Evolutionary conservation across 768 basidiomycete genomes (phyloP).

Genomic region (Neoboletus subvelutipes): DNA sequence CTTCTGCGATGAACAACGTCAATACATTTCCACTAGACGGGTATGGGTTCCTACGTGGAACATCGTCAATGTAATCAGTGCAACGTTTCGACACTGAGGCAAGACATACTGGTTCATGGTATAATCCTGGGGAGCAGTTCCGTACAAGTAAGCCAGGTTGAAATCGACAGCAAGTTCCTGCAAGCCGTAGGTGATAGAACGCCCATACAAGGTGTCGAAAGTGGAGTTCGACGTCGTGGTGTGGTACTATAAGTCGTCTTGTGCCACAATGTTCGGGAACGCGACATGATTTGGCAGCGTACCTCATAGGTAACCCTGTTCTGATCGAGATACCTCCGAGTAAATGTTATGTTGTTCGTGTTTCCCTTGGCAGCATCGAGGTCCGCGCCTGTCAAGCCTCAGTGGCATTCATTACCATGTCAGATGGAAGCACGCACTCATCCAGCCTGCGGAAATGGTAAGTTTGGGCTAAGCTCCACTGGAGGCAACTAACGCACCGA

Average conservation of each 20-base stretch:
- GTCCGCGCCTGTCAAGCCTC: slow-evolving; percentile 42
- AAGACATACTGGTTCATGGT: slow-evolving; percentile 55
- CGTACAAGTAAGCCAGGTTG: slow-evolving; percentile 62
- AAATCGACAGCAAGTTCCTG: slow-evolving; percentile 52
- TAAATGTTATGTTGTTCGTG: slow-evolving; percentile 56
- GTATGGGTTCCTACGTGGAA: slow-evolving; percentile 49
- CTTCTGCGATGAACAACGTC: slow-evolving; percentile 54
- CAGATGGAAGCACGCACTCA: slow-evolving; percentile 45
- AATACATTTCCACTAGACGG: slow-evolving; percentile 61
- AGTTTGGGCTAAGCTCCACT: not conserved
- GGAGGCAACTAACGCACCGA: slow-evolving; percentile 48
- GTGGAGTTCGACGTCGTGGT: slow-evolving; percentile 45
- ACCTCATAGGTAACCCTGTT: slow-evolving; percentile 78
- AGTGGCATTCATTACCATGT: not conserved
- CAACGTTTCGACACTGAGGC: not conserved
- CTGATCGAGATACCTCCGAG: slow-evolving; percentile 74
- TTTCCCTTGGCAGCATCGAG: slow-evolving; percentile 39
- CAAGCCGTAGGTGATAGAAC: slow-evolving; percentile 54
- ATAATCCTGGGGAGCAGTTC: slow-evolving; percentile 75
- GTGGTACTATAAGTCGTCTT: slow-evolving; percentile 54
- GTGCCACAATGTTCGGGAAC: not conserved
- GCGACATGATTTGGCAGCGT: slow-evolving; percentile 3
- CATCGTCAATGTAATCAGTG: not conserved
- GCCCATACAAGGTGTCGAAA: slow-evolving; percentile 64
- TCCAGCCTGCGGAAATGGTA: slow-evolving; percentile 42